Evolutionary conservation across 805 yeast species (phyloP).

Genomic region (Blastobotrys peoriensis): DNA sequence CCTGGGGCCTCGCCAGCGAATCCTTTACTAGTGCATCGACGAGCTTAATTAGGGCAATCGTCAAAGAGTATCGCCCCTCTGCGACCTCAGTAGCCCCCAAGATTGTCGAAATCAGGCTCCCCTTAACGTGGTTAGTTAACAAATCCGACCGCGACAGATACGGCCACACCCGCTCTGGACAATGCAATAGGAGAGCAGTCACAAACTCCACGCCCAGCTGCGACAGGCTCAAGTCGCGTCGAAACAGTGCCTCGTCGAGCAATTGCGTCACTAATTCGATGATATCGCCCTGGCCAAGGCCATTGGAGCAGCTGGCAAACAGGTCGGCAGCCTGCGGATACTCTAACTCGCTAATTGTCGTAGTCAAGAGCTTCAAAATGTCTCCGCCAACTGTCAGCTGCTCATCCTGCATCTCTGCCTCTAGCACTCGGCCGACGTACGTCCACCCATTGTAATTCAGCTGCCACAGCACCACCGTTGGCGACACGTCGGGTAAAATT

Average conservation of each 20-base stretch:
- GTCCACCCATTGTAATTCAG: constrained; percentile 85
- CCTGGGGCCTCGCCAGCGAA: constrained; percentile 31
- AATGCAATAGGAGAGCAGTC: constrained; percentile 40
- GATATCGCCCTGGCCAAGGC: constrained; percentile 46
- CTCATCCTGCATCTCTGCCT: constrained; percentile 34
- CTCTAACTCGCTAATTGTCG: constrained; percentile 38
- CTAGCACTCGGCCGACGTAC: constrained; percentile 68
- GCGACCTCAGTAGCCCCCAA: constrained; percentile 71
- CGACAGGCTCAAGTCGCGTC: constrained; percentile 43
- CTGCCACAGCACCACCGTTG: constrained; percentile 54
- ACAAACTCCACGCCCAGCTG: constrained; percentile 46
- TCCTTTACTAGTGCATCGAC: constrained; percentile 48
- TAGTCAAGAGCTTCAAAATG: constrained; percentile 46
- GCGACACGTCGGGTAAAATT: constrained; percentile 44
- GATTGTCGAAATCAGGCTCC: constrained; percentile 42
- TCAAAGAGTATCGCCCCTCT: constrained; percentile 58
- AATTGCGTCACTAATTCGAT: constrained; percentile 56
- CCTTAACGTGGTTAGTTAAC: constrained; percentile 50
- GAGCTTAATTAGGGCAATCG: constrained; percentile 53
- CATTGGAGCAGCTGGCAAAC: constrained; percentile 36
- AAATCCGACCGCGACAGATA: constrained; percentile 62
- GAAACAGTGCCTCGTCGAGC: constrained; percentile 62
- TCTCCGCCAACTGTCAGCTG: constrained; percentile 28
- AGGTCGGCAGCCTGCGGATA: constrained; percentile 37
- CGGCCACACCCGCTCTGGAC: constrained; percentile 72